These are phyloP conservation scores for Chrysanthemum seticuspe DNA, from an alignment of 129 eudicot genomes.

Conservation along the genomic window DNA sequence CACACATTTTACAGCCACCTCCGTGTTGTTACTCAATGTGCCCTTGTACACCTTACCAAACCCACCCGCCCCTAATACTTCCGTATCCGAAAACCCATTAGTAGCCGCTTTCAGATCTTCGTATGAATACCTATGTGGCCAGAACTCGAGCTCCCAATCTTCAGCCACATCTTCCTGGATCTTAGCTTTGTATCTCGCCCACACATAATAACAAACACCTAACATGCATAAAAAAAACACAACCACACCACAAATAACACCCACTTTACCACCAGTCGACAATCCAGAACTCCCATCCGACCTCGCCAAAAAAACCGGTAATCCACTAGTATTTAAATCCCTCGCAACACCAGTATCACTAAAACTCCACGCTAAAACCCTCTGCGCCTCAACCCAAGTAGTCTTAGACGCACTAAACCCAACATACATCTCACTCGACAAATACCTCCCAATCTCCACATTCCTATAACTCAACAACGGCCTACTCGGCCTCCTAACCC, in stretches of 20 bases:
- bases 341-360: slow-evolving; percentile 60
- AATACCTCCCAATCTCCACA: slow-evolving; percentile 34
- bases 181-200: slow-evolving; percentile 26
- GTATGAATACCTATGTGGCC: slow-evolving; percentile 77
- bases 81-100: slow-evolving; percentile 38
- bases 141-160: slow-evolving; percentile 83
- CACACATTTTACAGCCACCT: slow-evolving; percentile 78
- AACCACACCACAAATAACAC: slow-evolving; percentile 46
- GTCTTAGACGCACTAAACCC: slow-evolving; percentile 66
- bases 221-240: slow-evolving; percentile 8
- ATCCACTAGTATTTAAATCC: slow-evolving; percentile 43
- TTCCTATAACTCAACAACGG: slow-evolving; percentile 39
- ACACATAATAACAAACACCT: slow-evolving; percentile 45
- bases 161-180: slow-evolving; percentile 48
- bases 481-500: slow-evolving; percentile 42
- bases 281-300: slow-evolving; percentile 28
- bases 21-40: slow-evolving; percentile 34
- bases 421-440: slow-evolving; percentile 52
- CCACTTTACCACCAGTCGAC: slow-evolving; percentile 43
- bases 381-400: slow-evolving; percentile 64
- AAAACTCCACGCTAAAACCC: slow-evolving; percentile 79
- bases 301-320: slow-evolving; percentile 38
- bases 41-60: slow-evolving; percentile 79
- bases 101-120: slow-evolving; percentile 64
- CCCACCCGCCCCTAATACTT: slow-evolving; percentile 70